Conservation (phyloP, 306 rosid genomes). For the Begonia loranthoides region DNA sequence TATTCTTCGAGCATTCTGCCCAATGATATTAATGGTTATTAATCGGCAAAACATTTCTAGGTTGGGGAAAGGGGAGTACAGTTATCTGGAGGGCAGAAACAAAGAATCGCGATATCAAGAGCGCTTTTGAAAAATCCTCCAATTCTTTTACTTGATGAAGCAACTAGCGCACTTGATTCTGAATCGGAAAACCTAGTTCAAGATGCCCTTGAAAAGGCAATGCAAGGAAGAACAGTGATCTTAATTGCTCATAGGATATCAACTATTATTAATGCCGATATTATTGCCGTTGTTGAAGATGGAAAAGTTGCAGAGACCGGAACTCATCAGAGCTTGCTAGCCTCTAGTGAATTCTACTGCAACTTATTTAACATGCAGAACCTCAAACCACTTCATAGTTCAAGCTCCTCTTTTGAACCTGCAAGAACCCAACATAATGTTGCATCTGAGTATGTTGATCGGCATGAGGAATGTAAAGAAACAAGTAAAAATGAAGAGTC, state of each 20-base stretch:
- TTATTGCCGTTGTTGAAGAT: constrained; percentile 59
- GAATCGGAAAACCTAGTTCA: constrained; percentile 79
- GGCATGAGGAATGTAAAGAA: constrained; percentile 16
- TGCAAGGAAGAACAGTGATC: constrained; percentile 68
- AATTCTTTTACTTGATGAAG: constrained; percentile 78
- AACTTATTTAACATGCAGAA: constrained; percentile 56
- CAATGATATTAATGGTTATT: neutral
- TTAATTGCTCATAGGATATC: constrained; percentile 80
- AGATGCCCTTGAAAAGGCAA: constrained; percentile 71
- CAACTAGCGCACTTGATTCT: constrained; percentile 85
- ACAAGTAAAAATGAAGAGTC: constrained; percentile 11
- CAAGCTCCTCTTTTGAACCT: constrained; percentile 22
- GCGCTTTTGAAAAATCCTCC: constrained; percentile 77
- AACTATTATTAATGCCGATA: constrained; percentile 65
- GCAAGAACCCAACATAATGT: constrained; percentile 21
- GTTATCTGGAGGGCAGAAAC: constrained; percentile 88
- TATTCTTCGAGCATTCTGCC: neutral
- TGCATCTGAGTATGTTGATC: constrained; percentile 23
- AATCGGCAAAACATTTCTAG: constrained; percentile 15
- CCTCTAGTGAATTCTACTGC: constrained; percentile 45
- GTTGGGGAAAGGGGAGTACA: constrained; percentile 82
- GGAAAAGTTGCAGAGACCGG: constrained; percentile 64
- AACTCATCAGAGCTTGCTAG: constrained; percentile 57
- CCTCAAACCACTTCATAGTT: constrained; percentile 30
- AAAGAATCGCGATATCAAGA: constrained; percentile 81